Base-by-base conservation (phyloP, 2,329 filamentous ascomycete species). In the Botrytis fragariae region DNA sequence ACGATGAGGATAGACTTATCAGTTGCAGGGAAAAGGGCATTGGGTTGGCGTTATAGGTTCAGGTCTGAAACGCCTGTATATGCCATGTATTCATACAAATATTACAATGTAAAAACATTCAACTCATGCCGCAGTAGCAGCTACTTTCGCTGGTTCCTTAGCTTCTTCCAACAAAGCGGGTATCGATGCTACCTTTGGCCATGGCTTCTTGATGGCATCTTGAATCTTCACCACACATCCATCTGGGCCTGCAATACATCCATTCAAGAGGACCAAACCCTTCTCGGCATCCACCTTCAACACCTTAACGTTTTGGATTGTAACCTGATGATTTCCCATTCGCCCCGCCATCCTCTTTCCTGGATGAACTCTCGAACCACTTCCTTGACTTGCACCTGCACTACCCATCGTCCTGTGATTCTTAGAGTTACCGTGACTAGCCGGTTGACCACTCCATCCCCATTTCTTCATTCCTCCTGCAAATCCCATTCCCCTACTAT, bases 331-430 rank as follows among this genome's bases (percentile, higher is more conserved):
- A 77, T 92, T 93, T 76, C 96, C 96, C 96, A 99, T 98, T 74
- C 93, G 90, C 72, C 96, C 96, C 5, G 96, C 90, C 96, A 99
- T 99, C 85, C 94, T 96, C 89, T 99, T 99, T 74, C 96, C 96
- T 0, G 96, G 96, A 81, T 94, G 86, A 37, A 99, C 95, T 84
- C 96, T 90, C 76, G 93, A 97, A 84, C 96, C 96, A 81, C 92
- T 91, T 77, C 96, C 96, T 84, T 99, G 96, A 78, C 92, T 93
- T 74, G 92, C 93, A 82, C 96, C 96, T 12, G 92, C 88, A 48
- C 94, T 95, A 86, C 96, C 96, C 85, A 98, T 93, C 42, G 93
- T 93, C 80, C 96, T 89, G 87, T 99, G 96, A 80, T 93, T 94
- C 85, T 94, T 90, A 81, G 95, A 98, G 84, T 97, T 95, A 88